These are phyloP conservation scores for Collybia sordida DNA, from an alignment of 768 basidiomycete species.

Conservation along the genomic window DNA sequence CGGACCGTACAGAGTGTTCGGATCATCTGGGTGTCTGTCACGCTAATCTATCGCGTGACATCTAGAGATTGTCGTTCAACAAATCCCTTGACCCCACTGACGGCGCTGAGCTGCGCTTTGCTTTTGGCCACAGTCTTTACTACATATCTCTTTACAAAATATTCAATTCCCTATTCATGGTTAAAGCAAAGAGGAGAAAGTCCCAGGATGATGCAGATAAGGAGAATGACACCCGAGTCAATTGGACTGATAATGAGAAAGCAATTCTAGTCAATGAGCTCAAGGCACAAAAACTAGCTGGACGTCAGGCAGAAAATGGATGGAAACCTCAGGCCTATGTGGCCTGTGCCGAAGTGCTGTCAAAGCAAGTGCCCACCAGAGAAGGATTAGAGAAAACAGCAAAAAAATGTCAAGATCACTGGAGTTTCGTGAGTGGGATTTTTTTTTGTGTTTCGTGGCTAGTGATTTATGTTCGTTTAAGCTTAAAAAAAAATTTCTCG, in stretches of 20 bases:
- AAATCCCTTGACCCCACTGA: too few relatives aligned
- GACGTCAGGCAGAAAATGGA: slow-evolving; percentile 8
- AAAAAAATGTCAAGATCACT: slow-evolving; percentile 1
- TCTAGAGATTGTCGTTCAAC: too few relatives aligned
- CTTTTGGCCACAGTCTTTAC: slow-evolving; percentile 1
- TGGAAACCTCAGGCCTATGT: slow-evolving; percentile 7
- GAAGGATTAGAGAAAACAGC: slow-evolving; percentile 2
- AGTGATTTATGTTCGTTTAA: background rate
- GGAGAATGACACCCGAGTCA: background rate
- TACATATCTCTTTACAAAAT: background rate
- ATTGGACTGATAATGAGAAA: slow-evolving; percentile 16
- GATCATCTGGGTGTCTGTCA: too few relatives aligned
- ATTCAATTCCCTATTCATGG: background rate
- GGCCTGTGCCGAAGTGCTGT: background rate
- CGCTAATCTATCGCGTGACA: too few relatives aligned
- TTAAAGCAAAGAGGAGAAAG: background rate
- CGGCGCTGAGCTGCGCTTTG: too few relatives aligned
- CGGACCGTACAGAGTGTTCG: too few relatives aligned
- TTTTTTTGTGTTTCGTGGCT: background rate
- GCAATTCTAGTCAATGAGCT: slow-evolving; percentile 17
- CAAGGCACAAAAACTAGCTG: slow-evolving; percentile 6
- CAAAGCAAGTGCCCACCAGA: too few relatives aligned
- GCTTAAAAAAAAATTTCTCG: slow-evolving; percentile 13
- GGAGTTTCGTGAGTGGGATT: too few relatives aligned
- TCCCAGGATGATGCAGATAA: background rate